Base-by-base conservation (phyloP, 768 basidiomycete species). In the Tulasnella sp. region DNA sequence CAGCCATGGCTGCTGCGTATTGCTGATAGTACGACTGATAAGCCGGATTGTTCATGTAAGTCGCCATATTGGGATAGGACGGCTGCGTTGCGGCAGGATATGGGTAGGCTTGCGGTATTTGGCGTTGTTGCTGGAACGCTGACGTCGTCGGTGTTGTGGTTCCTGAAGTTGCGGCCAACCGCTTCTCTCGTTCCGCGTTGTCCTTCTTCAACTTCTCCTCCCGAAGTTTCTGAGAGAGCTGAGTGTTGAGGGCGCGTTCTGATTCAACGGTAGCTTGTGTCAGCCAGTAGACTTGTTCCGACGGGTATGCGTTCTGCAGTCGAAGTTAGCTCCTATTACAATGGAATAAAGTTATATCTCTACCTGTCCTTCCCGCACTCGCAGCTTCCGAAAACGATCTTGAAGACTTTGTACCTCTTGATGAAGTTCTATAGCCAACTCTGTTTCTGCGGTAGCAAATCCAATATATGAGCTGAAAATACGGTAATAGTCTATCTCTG, bases 151-250 rank as follows among this genome's bases (percentile, higher is more conserved):
- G 50, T 12, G 31, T 43, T n/a, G n/a, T n/a, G n/a, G n/a, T n/a
- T n/a, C n/a, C n/a, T n/a, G n/a, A n/a, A 49, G 31, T 17, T 3
- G 53, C 38, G 19, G 24, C 21, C 15, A 75, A 72, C 29, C 83
- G 83, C 68, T 83, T 85, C 70, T 85, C 83, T 61, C 82, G 77
- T 63, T 87, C 82, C 54, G 83, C 67, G 56, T 77, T 78, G 65
- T 89, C 87, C 53, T 82, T 71, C 62, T 87, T 84, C 43, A 77
- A 71, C 30, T 83, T 77, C 22, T 80, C 80, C 34, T 74, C 74
- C 57, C 83, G 80, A 52, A 87, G 70, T 63, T 87, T 83, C 22
- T 75, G 75, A 56, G 73, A 80, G 22, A 85, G 67, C 54, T 72
- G 66, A 0, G 80, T 73, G 10, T 78, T 80, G 62, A 85, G 84